Percentiles rank a stretch among this genome's conserved stretches.
These are phyloP conservation scores for Citrus inodora DNA, from an alignment of 345 rosid genomes.

Conservation along the genomic window DNA sequence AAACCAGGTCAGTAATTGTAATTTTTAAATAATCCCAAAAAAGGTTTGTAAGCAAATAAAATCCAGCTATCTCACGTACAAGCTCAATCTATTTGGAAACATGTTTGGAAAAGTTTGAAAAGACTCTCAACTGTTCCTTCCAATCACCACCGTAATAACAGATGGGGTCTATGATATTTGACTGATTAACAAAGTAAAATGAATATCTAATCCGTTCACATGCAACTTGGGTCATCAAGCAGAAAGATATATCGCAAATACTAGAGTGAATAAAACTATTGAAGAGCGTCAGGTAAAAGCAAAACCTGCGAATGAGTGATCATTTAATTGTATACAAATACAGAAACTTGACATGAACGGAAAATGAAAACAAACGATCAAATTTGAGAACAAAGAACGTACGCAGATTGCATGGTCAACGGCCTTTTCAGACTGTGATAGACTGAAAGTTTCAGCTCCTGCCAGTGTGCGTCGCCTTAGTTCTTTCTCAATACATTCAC, in stretches of 20 bases:
- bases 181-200: neutral
- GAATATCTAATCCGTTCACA: no score
- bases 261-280: neutral
- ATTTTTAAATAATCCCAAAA: neutral
- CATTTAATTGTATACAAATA: neutral
- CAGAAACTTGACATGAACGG: neutral
- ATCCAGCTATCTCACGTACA: neutral
- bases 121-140: neutral
- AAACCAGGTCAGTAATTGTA: neutral
- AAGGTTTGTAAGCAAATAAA: neutral
- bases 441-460: neutral
- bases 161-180: neutral
- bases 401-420: neutral
- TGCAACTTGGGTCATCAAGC: neutral
- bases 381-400: neutral
- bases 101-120: neutral
- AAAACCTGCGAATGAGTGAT: neutral
- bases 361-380: neutral
- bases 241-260: neutral
- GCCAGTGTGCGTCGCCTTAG: neutral
- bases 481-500: no score
- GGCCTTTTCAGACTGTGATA: neutral
- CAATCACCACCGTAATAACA: neutral
- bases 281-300: neutral
- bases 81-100: neutral